These are phyloP conservation scores for Eutrema japonicum DNA, from an alignment of 345 rosid species.

Conservation along the genomic window DNA sequence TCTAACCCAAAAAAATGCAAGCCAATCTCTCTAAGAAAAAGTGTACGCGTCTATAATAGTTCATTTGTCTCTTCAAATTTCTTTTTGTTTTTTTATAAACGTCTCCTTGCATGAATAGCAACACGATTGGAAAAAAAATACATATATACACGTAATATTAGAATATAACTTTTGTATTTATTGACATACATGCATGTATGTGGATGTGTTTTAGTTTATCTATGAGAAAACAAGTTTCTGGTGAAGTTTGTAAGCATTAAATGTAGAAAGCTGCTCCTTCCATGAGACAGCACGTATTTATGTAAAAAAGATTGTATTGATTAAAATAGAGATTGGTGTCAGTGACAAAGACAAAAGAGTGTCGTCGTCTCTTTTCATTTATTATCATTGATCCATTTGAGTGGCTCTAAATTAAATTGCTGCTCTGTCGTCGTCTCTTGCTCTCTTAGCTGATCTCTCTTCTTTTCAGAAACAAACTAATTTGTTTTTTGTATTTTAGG, in stretches of 20 bases:
- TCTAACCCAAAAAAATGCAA: not conserved
- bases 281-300: constrained; percentile 28
- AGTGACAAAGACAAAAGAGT: constrained; percentile 38
- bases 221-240: not conserved
- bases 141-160: too few species aligned
- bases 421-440: constrained; percentile 17
- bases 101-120: not conserved
- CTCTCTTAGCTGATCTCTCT: constrained; percentile 14
- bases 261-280: constrained; percentile 37
- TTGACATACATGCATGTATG: constrained; percentile 21
- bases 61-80: not conserved
- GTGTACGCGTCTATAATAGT: not conserved
- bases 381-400: constrained; percentile 31
- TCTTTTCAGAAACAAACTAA: constrained; percentile 6
- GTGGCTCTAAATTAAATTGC: constrained; percentile 32
- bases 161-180: too few species aligned
- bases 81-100: too few species aligned
- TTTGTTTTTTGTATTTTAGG: constrained; percentile 16
- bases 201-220: constrained; percentile 9
- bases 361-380: constrained; percentile 36
- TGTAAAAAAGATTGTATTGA: not conserved
- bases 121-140: not conserved
- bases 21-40: not conserved
- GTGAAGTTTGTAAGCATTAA: constrained; percentile 32
- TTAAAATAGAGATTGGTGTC: constrained; percentile 17